These are phyloP conservation scores for Pachysolen tannophilus DNA, from an alignment of 805 yeast species.

Conservation along the genomic window DNA sequence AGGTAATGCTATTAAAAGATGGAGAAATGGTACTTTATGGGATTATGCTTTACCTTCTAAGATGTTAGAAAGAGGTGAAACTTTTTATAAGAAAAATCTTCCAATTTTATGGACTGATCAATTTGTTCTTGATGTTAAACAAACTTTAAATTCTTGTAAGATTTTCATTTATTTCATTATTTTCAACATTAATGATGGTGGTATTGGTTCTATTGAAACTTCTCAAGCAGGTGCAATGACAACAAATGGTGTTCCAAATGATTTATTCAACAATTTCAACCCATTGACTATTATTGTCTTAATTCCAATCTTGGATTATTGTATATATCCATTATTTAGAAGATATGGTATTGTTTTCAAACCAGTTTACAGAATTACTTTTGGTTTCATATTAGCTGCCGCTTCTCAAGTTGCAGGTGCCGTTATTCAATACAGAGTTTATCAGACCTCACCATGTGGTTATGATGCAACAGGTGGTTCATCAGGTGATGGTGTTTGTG, in stretches of 20 bases:
- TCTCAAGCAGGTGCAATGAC: constrained; percentile 50
- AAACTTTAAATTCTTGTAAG: constrained; percentile 35
- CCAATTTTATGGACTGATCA: constrained; percentile 32
- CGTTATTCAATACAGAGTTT: constrained; percentile 38
- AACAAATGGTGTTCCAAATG: constrained; percentile 46
- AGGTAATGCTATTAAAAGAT: constrained; percentile 34
- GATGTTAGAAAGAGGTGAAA: constrained; percentile 35
- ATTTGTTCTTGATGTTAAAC: constrained; percentile 37
- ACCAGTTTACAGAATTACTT: constrained; percentile 34
- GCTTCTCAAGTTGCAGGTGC: constrained; percentile 42
- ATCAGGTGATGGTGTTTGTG: constrained; percentile 16
- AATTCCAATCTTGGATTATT: constrained; percentile 41
- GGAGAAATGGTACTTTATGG: constrained; percentile 34
- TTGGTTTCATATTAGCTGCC: constrained; percentile 42
- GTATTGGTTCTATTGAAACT: constrained; percentile 38
- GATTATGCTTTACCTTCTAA: constrained; percentile 37
- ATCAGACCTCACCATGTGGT: constrained; percentile 45
- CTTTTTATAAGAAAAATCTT: constrained; percentile 21
- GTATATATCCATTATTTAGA: constrained; percentile 39
- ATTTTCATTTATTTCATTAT: constrained; percentile 34
- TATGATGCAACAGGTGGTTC: constrained; percentile 21
- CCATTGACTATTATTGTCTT: constrained; percentile 45
- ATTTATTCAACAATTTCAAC: constrained; percentile 46
- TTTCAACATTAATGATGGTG: constrained; percentile 35
- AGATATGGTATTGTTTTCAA: constrained; percentile 32